Conservation (phyloP, 768 basidiomycete species). For the Leccinum incarnatum region DNA sequence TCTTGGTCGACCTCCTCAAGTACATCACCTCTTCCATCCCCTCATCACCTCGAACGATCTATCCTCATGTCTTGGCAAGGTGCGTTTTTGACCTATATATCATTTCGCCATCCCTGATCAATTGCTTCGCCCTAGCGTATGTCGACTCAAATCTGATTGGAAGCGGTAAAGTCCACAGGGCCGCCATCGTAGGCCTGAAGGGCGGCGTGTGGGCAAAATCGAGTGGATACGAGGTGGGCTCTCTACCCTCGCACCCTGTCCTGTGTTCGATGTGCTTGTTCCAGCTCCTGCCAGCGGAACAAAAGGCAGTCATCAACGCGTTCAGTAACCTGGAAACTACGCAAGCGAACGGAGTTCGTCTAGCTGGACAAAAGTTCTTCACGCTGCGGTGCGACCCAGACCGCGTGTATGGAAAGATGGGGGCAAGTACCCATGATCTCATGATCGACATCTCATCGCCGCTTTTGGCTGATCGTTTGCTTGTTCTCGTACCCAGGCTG, state of each 20-base stretch:
- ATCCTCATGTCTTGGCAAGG: slow-evolving; percentile 70
- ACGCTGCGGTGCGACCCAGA: slow-evolving; percentile 46
- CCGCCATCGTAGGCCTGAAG: slow-evolving; percentile 46
- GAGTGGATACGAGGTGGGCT: slow-evolving; percentile 16
- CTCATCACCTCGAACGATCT: slow-evolving; percentile 10
- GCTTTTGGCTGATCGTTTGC: not conserved
- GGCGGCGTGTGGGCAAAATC: slow-evolving; percentile 33
- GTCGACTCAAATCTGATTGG: slow-evolving; percentile 80
- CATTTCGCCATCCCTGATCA: not conserved
- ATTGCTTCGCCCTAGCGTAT: slow-evolving; percentile 61
- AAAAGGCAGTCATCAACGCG: slow-evolving; percentile 33
- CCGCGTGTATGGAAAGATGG: slow-evolving; percentile 75
- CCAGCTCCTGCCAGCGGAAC: slow-evolving; percentile 24
- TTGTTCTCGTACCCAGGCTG: slow-evolving; percentile 43
- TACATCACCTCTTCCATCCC: slow-evolving; percentile 1
- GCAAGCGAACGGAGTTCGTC: slow-evolving; percentile 58
- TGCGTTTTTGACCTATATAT: slow-evolving; percentile 37
- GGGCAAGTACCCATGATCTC: slow-evolving; percentile 42
- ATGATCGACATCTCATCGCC: not conserved
- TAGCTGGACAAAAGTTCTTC: slow-evolving; percentile 76
- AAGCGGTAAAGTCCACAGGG: slow-evolving; percentile 63
- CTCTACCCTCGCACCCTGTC: not conserved
- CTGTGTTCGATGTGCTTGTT: not conserved
- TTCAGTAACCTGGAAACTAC: slow-evolving; percentile 41
- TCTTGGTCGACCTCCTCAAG: slow-evolving; percentile 5